Percentiles rank a stretch among this genome's conserved stretches.
These are phyloP conservation scores for Echinochloa phyllopogon DNA, from an alignment of 176 grass and related monocot species.

Conservation along the genomic window DNA sequence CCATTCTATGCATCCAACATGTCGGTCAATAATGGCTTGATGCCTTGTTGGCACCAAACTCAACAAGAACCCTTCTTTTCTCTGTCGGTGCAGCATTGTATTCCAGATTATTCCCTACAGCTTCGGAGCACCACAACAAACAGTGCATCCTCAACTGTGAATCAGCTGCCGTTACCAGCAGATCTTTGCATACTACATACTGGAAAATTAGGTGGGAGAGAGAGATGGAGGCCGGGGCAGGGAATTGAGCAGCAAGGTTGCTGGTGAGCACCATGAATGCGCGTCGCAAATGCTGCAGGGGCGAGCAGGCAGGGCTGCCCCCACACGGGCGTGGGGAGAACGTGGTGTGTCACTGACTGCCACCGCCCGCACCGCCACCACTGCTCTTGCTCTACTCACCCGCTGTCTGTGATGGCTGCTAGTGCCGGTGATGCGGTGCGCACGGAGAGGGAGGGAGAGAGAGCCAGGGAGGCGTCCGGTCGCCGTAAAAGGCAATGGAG, in stretches of 20 bases:
- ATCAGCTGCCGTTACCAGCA: conserved; percentile 26
- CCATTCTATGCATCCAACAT: conserved; percentile 15
- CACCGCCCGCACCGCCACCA: background rate
- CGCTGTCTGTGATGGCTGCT: background rate
- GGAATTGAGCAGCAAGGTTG: background rate
- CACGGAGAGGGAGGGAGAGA: background rate
- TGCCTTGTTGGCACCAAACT: conserved; percentile 4
- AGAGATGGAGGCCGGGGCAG: background rate
- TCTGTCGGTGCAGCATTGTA: background rate
- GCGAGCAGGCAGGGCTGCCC: conserved; percentile 11
- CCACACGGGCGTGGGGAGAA: conserved; percentile 44
- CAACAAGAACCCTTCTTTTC: background rate
- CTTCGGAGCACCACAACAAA: background rate
- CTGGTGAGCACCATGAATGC: conserved; percentile 53
- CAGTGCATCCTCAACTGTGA: background rate
- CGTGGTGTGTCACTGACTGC: conserved; percentile 50
- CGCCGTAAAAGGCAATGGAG: conserved; percentile 14
- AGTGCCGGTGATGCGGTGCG: background rate
- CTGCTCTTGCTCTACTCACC: background rate
- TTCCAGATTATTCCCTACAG: background rate
- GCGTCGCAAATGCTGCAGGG: conserved; percentile 3
- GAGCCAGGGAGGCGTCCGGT: background rate
- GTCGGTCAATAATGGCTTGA: conserved; percentile 25
- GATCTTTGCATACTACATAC: conserved; percentile 1
- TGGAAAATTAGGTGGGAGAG: conserved; percentile 16